Evolutionary conservation across 768 basidiomycete genomes (phyloP).

Genomic region (Porpolomopsis calyptriformis): DNA sequence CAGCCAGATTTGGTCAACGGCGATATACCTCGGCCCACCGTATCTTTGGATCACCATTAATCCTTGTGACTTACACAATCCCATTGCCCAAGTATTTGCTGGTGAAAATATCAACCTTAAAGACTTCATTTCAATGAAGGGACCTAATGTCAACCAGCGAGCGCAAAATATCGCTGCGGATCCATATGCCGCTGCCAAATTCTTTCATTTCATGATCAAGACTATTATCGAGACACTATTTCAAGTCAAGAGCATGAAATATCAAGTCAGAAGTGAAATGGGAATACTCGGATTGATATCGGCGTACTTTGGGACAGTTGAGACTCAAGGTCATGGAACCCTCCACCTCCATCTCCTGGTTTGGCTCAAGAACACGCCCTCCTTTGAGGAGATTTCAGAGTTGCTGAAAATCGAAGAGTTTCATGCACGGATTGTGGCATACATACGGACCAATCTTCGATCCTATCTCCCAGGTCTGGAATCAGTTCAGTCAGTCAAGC

Average conservation of each 20-base stretch:
- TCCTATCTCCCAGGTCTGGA: conserved; percentile 25
- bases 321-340: too few relatives aligned
- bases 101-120: conserved; percentile 31
- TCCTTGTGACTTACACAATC: conserved; percentile 30
- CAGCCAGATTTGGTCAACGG: conserved; percentile 24
- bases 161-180: conserved; percentile 25
- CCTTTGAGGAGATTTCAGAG: conserved; percentile 14
- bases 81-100: conserved; percentile 29
- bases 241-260: conserved; percentile 14
- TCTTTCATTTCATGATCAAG: conserved; percentile 26
- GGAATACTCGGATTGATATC: conserved; percentile 23
- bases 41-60: conserved; percentile 34
- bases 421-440: conserved; percentile 15
- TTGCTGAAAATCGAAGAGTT: conserved; percentile 20
- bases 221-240: conserved; percentile 23
- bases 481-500: conserved; percentile 13
- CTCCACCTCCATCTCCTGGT: conserved; percentile 28
- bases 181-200: conserved; percentile 29
- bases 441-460: conserved; percentile 24
- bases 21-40: conserved; percentile 18
- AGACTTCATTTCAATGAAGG: conserved; percentile 14
- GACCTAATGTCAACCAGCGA: conserved; percentile 15
- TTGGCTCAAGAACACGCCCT: conserved; percentile 23
- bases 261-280: conserved; percentile 11
- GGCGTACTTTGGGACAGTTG: conserved; percentile 27